A percentile compares a stretch with the other conserved stretches of the same genome.
Evolutionary conservation across 2,329 filamentous ascomycete genomes (phyloP).

Genomic region (Apiospora malaysiana): DNA sequence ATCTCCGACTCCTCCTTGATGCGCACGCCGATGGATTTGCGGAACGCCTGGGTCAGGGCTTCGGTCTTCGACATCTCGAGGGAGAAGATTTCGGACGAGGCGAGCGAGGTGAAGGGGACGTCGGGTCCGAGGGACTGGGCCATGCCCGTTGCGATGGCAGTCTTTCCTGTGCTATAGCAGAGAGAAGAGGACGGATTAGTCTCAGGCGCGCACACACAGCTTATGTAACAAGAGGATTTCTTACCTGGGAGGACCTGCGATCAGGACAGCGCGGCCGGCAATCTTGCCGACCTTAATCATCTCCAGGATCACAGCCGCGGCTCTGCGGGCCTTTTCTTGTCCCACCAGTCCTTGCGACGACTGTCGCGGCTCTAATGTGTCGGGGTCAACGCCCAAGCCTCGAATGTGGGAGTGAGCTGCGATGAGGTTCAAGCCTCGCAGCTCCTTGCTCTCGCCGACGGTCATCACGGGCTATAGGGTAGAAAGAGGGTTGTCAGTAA

Average conservation of each 20-base stretch:
- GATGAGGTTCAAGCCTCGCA: conserved; percentile 95
- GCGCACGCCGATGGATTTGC: conserved; percentile 95
- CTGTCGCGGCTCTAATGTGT: conserved; percentile 84
- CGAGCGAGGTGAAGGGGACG: conserved; percentile 94
- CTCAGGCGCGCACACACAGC: background rate
- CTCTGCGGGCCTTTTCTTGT: conserved; percentile 95
- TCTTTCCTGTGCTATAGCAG: conserved; percentile 83
- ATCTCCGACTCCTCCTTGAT: conserved; percentile 99
- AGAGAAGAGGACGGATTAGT: background rate
- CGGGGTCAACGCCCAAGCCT: conserved; percentile 89
- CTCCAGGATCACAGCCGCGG: conserved; percentile 92
- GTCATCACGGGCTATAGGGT: conserved; percentile 66
- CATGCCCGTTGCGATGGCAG: conserved; percentile 98
- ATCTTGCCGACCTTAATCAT: conserved; percentile 99
- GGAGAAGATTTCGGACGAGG: conserved; percentile 96
- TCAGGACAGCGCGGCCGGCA: conserved; percentile 90
- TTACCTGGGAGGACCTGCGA: conserved; percentile 88
- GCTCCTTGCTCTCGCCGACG: conserved; percentile 93
- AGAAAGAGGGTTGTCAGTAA: background rate
- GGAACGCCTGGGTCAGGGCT: conserved; percentile 96
- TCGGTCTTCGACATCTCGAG: conserved; percentile 99
- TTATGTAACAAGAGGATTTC: conserved; percentile 23
- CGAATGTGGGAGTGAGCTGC: conserved; percentile 98
- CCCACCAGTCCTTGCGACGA: conserved; percentile 93
- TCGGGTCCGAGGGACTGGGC: conserved; percentile 92